Base-by-base conservation (phyloP, 257 asterid genomes). In the Fraxinus quadrangulata region DNA sequence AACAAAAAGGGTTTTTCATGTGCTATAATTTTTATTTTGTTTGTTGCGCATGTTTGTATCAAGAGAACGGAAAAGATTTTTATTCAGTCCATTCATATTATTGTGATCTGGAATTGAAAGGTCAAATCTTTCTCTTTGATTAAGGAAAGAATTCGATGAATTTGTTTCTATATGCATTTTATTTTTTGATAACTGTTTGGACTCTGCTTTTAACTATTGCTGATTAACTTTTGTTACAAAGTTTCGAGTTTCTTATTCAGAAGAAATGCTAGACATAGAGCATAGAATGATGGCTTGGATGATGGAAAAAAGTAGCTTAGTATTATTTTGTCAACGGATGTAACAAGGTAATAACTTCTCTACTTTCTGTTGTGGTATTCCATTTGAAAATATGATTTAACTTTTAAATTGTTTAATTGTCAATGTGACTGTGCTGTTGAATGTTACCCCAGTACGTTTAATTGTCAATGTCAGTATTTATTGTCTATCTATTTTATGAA, bases 61-160 rank as follows among this genome's bases (percentile, higher is more conserved):
- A n/a, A 67, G 70, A 12, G 12, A 71, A 68, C 67, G 82, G 12
- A 6, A 37, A 42, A n/a, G 49, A 67, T 10, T 74, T 76, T 7
- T 7, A 2, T 81, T 81, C 83, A 78, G 33, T 74, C 47, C 12
- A 11, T 79, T 67, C 42, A 59, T 71, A 73, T n/a, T 79, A 71
- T 71, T 81, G 70, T 75, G 68, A 59, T 61, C 9, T 72, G 71
- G 68, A 73, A 59, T 37, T 71, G 74, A 56, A 77, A 67, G 71
- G 19, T 37, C 70, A 69, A 76, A 74, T 76, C 79, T 81, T 74
- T 83, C 24, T 78, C 34, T 65, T 12, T 39, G 74, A 69, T 21
- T 10, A 75, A 59, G 71, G 72, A 45, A 67, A 51, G 45, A 28
- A 71, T 63, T 76, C 39, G 30, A 17, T 9, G 24, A 23, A 6